phyloP scores from a whole-genome alignment of 805 yeast genomes.

The Groenewaldozyma tartarivorans region DNA sequence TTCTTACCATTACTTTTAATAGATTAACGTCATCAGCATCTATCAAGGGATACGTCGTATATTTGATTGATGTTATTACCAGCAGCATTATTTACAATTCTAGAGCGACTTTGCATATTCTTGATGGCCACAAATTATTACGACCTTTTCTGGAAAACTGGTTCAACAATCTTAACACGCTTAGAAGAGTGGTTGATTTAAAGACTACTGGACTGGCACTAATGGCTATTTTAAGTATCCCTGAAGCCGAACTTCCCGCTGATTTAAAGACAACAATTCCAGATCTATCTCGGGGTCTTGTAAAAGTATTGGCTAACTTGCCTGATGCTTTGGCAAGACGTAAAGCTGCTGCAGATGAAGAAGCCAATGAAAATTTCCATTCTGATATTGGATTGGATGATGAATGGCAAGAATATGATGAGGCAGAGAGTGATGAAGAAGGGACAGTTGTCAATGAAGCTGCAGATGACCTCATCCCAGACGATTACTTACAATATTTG shows the following conservation, averaged over 20 bases:
- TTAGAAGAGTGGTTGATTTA: conserved; percentile 69
- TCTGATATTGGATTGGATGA: conserved; percentile 19
- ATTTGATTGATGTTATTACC: conserved; percentile 52
- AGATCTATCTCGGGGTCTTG: conserved; percentile 44
- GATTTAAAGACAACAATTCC: conserved; percentile 24
- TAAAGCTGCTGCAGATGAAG: conserved; percentile 47
- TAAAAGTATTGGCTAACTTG: conserved; percentile 44
- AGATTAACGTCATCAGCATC: conserved; percentile 28
- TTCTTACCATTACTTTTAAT: conserved; percentile 37
- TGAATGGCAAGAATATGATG: conserved; percentile 23
- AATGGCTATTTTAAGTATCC: conserved; percentile 37
- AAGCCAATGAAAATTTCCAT: conserved; percentile 24
- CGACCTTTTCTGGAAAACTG: conserved; percentile 52
- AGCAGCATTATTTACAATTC: conserved; percentile 59
- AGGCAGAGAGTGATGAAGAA: conserved; percentile 21
- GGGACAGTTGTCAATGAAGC: conserved; percentile 20
- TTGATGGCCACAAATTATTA: conserved; percentile 38
- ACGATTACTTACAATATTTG: conserved; percentile 42
- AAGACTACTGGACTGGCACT: conserved; percentile 66
- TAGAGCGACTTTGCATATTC: conserved; percentile 37
- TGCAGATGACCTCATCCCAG: conserved; percentile 27
- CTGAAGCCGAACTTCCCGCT: conserved; percentile 27
- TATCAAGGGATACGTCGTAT: conserved; percentile 34
- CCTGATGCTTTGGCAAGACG: conserved; percentile 64
- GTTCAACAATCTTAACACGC: conserved; percentile 47